Percentiles rank a stretch among this genome's conserved stretches.
phyloP scores from a whole-genome alignment of 345 rosid genomes.

The Psidium guajava region DNA sequence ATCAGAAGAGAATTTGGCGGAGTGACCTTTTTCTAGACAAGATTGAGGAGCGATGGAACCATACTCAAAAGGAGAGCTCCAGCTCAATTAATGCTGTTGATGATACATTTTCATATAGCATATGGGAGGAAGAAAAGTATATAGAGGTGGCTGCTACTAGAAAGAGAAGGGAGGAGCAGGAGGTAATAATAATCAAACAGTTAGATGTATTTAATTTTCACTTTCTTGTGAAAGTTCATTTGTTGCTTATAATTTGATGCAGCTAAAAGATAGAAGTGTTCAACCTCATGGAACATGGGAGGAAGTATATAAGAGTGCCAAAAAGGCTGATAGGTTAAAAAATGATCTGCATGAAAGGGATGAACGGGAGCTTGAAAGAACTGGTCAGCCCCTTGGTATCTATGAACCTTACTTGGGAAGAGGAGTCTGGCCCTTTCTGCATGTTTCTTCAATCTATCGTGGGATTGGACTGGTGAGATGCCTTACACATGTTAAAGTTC shows the following conservation, averaged over 20 bases:
- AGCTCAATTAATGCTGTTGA: constrained; percentile 15
- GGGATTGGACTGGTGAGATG: constrained; percentile 84
- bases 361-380: constrained; percentile 86
- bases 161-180: constrained; percentile 81
- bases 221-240: constrained; percentile 1
- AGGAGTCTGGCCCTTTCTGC: constrained; percentile 95
- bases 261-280: constrained; percentile 70
- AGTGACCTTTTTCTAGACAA: constrained; percentile 43
- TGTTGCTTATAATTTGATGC: constrained; percentile 17
- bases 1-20: constrained; percentile 29
- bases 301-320: constrained; percentile 77
- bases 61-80: constrained; percentile 30
- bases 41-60: constrained; percentile 66
- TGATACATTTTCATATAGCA: constrained; percentile 64
- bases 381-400: constrained; percentile 81
- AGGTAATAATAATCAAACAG: constrained; percentile 28
- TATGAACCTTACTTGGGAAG: constrained; percentile 94
- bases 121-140: constrained; percentile 72
- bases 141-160: constrained; percentile 21
- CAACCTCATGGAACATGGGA: constrained; percentile 92
- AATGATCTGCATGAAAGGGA: constrained; percentile 92
- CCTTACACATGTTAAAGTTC: background rate
- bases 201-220: background rate
- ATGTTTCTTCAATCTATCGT: constrained; percentile 65
- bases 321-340: constrained; percentile 67